Conservation (phyloP, 176 grass and related monocot genomes). For the Rhynchospora tenuis region DNA sequence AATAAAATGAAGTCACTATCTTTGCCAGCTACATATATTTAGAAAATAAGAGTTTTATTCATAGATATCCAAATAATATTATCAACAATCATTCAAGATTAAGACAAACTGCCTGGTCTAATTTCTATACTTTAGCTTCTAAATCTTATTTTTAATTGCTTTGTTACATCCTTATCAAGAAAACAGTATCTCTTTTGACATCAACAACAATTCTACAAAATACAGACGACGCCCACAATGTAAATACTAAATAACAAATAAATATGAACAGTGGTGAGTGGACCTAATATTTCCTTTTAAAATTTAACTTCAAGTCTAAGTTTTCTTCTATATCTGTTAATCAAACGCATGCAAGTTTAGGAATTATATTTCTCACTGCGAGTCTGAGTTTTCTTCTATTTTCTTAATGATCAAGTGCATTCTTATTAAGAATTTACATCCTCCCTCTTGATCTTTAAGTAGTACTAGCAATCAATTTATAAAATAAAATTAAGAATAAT, state of each 20-base stretch:
- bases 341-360: neutral
- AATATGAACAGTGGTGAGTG: neutral
- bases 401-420: neutral
- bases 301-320: neutral
- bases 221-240: neutral
- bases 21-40: conserved; percentile 9
- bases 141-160: conserved; percentile 15
- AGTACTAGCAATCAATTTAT: neutral
- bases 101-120: conserved; percentile 16
- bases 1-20: conserved; percentile 22
- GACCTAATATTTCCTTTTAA: neutral
- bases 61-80: conserved; percentile 23
- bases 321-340: conserved; percentile 17
- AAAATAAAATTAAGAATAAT: neutral
- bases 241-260: neutral
- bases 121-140: conserved; percentile 18
- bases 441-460: neutral
- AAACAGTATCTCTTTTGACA: neutral
- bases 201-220: neutral
- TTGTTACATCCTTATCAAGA: conserved; percentile 23
- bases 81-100: conserved; percentile 24
- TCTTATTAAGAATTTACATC: neutral
- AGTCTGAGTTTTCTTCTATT: neutral
- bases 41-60: conserved; percentile 12
- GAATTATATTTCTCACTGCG: neutral